Percentiles rank a stretch among this genome's conserved stretches.
These are phyloP conservation scores for Tritrichomonas musculus DNA, from an alignment of 208 protist species.

Conservation along the genomic window DNA sequence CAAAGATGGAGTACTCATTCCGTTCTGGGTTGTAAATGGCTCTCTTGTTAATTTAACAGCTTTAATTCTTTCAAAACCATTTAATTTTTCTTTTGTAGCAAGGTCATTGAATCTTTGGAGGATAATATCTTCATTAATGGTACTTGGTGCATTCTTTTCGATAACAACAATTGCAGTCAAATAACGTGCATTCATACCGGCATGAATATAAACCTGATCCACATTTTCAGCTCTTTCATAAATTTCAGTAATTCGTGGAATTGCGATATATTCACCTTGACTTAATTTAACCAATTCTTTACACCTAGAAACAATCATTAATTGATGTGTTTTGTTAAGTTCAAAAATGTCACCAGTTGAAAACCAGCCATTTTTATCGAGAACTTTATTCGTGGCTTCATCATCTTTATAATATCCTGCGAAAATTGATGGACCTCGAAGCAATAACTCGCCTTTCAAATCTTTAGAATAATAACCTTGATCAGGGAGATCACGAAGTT, in stretches of 20 bases:
- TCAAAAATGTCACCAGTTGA: not conserved
- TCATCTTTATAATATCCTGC: not conserved
- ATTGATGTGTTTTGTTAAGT: not conserved
- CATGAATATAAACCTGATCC: not conserved
- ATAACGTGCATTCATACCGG: not conserved
- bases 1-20: conserved; percentile 45
- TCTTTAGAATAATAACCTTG: not conserved
- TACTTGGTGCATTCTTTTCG: not conserved
- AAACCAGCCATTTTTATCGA: not conserved
- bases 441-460: not conserved
- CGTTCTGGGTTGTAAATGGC: conserved; percentile 45
- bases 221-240: not conserved
- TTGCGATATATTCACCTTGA: conserved; percentile 1
- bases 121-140: not conserved
- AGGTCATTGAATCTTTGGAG: not conserved
- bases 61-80: conserved; percentile 41
- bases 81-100: not conserved
- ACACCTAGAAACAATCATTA: not conserved
- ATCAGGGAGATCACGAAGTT: not conserved
- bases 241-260: not conserved
- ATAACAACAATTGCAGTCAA: not conserved
- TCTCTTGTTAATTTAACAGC: conserved; percentile 1
- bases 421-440: not conserved
- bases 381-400: not conserved
- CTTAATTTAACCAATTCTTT: not conserved